Evolutionary conservation across 1,139 yeast genomes (phyloP).

Genomic region (Diutina sp.): DNA sequence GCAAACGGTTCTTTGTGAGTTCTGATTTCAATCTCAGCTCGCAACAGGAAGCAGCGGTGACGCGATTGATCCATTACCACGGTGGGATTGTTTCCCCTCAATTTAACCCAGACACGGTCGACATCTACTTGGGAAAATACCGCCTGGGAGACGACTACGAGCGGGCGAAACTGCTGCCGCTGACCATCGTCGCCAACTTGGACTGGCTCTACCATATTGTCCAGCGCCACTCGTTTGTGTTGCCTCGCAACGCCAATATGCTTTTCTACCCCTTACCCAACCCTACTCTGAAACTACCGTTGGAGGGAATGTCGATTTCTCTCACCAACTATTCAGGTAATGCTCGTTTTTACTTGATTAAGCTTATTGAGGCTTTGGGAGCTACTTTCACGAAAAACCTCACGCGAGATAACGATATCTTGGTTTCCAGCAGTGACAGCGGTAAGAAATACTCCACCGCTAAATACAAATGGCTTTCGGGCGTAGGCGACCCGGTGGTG

Average conservation of each 20-base stretch:
- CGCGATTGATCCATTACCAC: constrained; percentile 15
- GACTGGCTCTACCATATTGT: constrained; percentile 66
- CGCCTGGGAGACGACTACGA: constrained; percentile 41
- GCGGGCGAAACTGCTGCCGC: constrained; percentile 11
- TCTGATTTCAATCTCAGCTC: constrained; percentile 23
- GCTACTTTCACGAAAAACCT: constrained; percentile 66
- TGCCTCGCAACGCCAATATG: constrained; percentile 26
- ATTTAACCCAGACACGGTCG: constrained; percentile 18
- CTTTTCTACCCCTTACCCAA: constrained; percentile 56
- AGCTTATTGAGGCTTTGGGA: constrained; percentile 57
- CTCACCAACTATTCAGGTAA: constrained; percentile 81
- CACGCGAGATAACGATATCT: constrained; percentile 53
- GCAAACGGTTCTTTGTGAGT: constrained; percentile 17
- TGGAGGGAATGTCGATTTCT: constrained; percentile 42
- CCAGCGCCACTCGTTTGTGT: constrained; percentile 39
- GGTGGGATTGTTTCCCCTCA: constrained; percentile 18
- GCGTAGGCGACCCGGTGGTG: constrained; percentile 11
- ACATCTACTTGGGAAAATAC: constrained; percentile 55
- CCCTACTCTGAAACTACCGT: constrained; percentile 38
- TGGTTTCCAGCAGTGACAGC: constrained; percentile 51
- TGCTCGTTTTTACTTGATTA: constrained; percentile 58
- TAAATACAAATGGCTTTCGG: constrained; percentile 35
- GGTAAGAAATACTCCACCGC: constrained; percentile 78
- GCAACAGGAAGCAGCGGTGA: constrained; percentile 14
- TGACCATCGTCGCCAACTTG: constrained; percentile 46